Conservation (phyloP, 139 green algal species). For the Asterochloris sp. region DNA sequence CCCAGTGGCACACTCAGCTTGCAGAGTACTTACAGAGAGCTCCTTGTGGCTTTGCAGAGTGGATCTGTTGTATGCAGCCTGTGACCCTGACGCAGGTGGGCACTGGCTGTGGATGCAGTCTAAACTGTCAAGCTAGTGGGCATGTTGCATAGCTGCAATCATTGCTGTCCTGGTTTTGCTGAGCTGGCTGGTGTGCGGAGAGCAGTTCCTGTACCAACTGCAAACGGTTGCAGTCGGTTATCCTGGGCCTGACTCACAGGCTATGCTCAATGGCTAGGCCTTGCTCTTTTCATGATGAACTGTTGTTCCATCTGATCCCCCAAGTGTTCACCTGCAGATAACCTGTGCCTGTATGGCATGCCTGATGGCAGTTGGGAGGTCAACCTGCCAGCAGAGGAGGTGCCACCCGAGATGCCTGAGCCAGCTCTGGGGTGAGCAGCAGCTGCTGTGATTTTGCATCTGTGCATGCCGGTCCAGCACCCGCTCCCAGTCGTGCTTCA, state of each 20-base stretch:
- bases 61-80: conserved; percentile 74
- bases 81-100: conserved; percentile 67
- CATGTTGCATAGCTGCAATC: too few species aligned
- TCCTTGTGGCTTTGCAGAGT: conserved; percentile 23
- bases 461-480: background rate
- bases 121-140: background rate
- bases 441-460: background rate
- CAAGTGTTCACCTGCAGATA: conserved; percentile 57
- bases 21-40: conserved; percentile 17
- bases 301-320: too few species aligned
- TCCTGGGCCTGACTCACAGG: too few species aligned
- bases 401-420: conserved; percentile 97
- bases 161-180: too few species aligned
- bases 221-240: too few species aligned
- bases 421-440: conserved; percentile 77
- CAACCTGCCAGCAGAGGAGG: conserved; percentile 91
- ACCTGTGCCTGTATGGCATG: conserved; percentile 95
- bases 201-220: too few species aligned
- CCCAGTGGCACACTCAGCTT: background rate
- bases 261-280: too few species aligned
- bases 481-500: background rate
- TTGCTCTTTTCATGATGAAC: too few species aligned
- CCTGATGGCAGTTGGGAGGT: conserved; percentile 85
- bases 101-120: background rate
- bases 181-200: too few species aligned